These are phyloP conservation scores for Psilocybe subaeruginosa DNA, from an alignment of 768 basidiomycete species.

Conservation along the genomic window DNA sequence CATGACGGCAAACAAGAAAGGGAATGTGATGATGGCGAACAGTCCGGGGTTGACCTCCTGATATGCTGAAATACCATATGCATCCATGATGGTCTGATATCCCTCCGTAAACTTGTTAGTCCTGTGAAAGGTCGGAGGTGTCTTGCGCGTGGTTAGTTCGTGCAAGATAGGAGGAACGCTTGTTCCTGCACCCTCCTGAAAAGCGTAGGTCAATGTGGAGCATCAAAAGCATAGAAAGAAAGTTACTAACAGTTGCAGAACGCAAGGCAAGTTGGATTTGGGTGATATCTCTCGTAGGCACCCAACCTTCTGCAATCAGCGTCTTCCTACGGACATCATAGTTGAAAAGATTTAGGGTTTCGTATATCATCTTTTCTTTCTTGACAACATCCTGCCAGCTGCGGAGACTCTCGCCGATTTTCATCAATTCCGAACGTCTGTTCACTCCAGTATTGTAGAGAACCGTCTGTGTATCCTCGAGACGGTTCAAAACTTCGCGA, in stretches of 20 bases:
- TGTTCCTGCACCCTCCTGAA: conserved; percentile 87
- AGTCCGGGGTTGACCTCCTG: conserved; percentile 97
- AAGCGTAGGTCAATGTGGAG: conserved; percentile 7
- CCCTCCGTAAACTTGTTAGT: conserved; percentile 97
- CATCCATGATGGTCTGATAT: conserved; percentile 98
- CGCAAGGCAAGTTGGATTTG: conserved; percentile 85
- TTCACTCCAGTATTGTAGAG: conserved; percentile 88
- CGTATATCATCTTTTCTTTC: conserved; percentile 96
- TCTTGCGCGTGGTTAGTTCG: conserved; percentile 86
- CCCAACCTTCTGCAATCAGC: conserved; percentile 97
- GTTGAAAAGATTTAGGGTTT: conserved; percentile 94
- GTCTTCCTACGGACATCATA: conserved; percentile 95
- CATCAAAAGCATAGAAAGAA: neutral
- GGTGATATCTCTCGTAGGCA: conserved; percentile 89
- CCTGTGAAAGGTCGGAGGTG: conserved; percentile 92
- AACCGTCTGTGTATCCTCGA: conserved; percentile 90
- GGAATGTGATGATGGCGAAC: conserved; percentile 92
- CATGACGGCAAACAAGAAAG: conserved; percentile 99
- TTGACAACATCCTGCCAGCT: conserved; percentile 94
- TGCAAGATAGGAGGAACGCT: conserved; percentile 91
- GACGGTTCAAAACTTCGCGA: conserved; percentile 81
- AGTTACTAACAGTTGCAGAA: conserved; percentile 73
- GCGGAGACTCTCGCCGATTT: conserved; percentile 81
- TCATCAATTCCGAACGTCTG: conserved; percentile 80
- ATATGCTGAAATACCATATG: conserved; percentile 92